Evolutionary conservation across 2,329 filamentous ascomycete genomes (phyloP).

Genomic region (Epichloe sibirici): DNA sequence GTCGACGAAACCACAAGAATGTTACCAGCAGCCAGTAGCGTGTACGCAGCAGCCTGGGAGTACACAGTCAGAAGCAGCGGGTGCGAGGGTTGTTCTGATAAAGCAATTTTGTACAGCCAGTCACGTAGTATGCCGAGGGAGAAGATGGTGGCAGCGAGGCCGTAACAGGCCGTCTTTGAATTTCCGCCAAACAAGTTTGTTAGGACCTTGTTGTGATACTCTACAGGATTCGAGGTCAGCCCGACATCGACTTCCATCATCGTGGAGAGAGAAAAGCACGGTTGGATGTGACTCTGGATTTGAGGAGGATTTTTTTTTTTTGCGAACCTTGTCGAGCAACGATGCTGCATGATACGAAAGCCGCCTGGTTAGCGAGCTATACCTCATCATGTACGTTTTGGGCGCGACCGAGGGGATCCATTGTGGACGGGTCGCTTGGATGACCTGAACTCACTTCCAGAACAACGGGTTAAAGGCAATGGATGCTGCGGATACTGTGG

Average conservation of each 20-base stretch:
- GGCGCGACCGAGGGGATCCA: too few relatives aligned
- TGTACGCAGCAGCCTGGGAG: conserved; percentile 52
- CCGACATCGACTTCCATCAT: conserved; percentile 8
- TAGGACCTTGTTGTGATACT: conserved; percentile 83
- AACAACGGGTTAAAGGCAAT: conserved; percentile 98
- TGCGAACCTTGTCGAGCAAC: conserved; percentile 64
- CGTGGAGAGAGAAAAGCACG: conserved; percentile 8
- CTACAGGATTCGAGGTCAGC: conserved; percentile 30
- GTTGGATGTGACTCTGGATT: background rate
- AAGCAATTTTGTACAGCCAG: conserved; percentile 71
- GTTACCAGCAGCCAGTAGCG: conserved; percentile 65
- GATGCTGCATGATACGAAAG: conserved; percentile 40
- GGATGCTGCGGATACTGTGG: conserved; percentile 60
- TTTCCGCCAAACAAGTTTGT: conserved; percentile 77
- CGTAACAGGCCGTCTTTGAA: conserved; percentile 73
- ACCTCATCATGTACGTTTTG: background rate
- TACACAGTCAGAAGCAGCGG: conserved; percentile 52
- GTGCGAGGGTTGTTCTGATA: conserved; percentile 63
- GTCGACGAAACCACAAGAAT: conserved; percentile 79
- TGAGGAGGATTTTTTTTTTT: background rate
- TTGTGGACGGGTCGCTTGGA: background rate
- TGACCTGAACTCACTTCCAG: conserved; percentile 70
- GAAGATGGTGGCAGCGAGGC: conserved; percentile 81
- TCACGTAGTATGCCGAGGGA: conserved; percentile 82
- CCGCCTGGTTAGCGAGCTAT: background rate